phyloP scores from a whole-genome alignment of 176 grass and related monocot genomes.

The Carex scoparia region DNA sequence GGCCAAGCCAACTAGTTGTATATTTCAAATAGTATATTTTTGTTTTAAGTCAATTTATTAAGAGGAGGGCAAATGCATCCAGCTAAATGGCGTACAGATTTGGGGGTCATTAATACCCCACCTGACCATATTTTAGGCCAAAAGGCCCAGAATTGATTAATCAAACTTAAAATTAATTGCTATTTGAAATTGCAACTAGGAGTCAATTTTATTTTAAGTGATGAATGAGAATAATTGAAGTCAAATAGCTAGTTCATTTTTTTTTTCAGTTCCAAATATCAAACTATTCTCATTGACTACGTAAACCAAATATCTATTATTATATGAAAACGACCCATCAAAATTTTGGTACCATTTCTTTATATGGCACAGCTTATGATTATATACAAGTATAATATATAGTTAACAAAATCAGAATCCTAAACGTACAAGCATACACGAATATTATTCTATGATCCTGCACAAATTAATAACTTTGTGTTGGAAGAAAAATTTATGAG shows the following conservation, averaged over 20 bases:
- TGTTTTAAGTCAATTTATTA: not conserved
- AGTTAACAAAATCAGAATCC: not conserved
- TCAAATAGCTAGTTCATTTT: not conserved
- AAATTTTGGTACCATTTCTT: not conserved
- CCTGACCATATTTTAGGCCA: not conserved
- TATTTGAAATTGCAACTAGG: not conserved
- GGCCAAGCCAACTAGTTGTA: not conserved
- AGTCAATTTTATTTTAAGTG: not conserved
- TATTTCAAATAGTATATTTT: not conserved
- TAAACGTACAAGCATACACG: not conserved
- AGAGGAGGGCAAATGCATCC: not conserved
- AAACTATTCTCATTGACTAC: not conserved
- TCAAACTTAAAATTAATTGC: not conserved
- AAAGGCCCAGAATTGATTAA: not conserved
- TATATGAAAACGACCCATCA: not conserved
- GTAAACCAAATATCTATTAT: not conserved
- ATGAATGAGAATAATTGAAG: not conserved
- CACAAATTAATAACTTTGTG: not conserved
- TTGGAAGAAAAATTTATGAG: not conserved
- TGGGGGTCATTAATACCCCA: not conserved
- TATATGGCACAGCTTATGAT: not conserved
- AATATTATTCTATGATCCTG: not conserved
- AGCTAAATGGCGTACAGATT: conserved; percentile 5
- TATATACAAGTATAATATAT: not conserved
- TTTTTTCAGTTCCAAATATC: not conserved